Evolutionary conservation across 1,139 yeast genomes (phyloP).

Genomic region (Suhomyces coccinellae): DNA sequence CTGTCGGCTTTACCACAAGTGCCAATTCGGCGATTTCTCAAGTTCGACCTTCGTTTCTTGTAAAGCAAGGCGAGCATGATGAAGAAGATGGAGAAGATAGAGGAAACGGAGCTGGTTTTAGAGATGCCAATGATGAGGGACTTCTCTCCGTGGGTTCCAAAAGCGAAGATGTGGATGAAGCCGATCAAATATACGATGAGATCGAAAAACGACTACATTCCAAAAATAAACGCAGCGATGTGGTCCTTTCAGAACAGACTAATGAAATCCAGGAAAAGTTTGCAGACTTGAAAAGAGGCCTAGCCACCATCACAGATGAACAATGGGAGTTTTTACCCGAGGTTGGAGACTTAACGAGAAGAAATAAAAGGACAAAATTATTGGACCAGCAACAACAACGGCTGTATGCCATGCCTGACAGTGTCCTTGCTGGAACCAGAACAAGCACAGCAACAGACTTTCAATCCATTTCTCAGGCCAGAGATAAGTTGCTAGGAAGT

Average conservation of each 20-base stretch:
- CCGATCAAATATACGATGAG: slow-evolving; percentile 65
- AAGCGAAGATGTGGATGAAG: slow-evolving; percentile 69
- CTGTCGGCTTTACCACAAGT: slow-evolving; percentile 85
- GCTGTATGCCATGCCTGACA: slow-evolving; percentile 82
- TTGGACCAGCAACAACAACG: slow-evolving; percentile 66
- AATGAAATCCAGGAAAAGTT: slow-evolving; percentile 28
- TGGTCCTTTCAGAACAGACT: slow-evolving; percentile 4
- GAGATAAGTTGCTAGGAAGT: slow-evolving; percentile 51
- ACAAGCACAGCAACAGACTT: slow-evolving; percentile 38
- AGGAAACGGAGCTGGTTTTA: slow-evolving; percentile 18
- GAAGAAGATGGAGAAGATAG: slow-evolving; percentile 20
- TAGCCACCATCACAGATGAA: slow-evolving; percentile 59
- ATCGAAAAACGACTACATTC: slow-evolving; percentile 59
- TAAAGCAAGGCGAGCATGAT: slow-evolving; percentile 29
- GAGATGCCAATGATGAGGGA: slow-evolving; percentile 22
- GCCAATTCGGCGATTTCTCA: slow-evolving; percentile 66
- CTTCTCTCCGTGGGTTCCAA: slow-evolving; percentile 31
- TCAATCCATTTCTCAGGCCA: slow-evolving; percentile 51
- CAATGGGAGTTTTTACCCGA: slow-evolving; percentile 88
- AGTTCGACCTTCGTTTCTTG: slow-evolving; percentile 37
- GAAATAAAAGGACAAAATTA: slow-evolving; percentile 70
- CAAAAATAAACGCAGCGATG: slow-evolving; percentile 20
- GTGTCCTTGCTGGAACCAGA: slow-evolving; percentile 42
- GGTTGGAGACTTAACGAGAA: slow-evolving; percentile 81
- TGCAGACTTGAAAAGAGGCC: slow-evolving; percentile 58